Evolutionary conservation across 306 rosid species (phyloP), one percentile per base, ranked within the genome.

Genomic region (Dicorynia guianensis): DNA sequence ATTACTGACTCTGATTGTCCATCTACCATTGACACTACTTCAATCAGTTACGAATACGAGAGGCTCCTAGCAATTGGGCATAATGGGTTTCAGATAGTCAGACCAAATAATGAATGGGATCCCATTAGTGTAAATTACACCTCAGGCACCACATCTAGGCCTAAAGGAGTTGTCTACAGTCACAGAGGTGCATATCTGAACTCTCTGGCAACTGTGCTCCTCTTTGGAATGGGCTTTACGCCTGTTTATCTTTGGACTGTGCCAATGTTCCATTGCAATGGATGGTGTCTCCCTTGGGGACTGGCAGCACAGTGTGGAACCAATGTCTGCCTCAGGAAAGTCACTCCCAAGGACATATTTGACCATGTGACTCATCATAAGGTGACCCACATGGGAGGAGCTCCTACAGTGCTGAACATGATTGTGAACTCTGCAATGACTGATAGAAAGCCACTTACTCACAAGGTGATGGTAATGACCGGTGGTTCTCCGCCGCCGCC

Each of bases 271-370:
- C 97, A 94, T 79, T 86, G 91, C 87, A 90, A 94, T 33, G 97
- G 98, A 14, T 91, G 98, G 98, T 89, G 97, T 78, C 85, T 91
- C 42, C 81, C 82, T 52, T 94, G 97, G 98, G 97, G 97, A 36
- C 18, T 86, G 38, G 93, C 98, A 11, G 94, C 97, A 44, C 97
- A 88, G 40, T 86, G 89, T 5, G 98, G 96, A 13, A 83, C 85
- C 67, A 94, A 88, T 69, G 33, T 94, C 53, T 89, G 94, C 70
- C 75, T 91, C 8, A 80, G 91, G 67, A 88, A 91, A 67, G 93
- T 88, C 35, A 13, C 86, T 30, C 87, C 98, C 4, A 87, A 81
- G 71, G 79, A 18, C 75, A 75, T 94, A 49, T 94, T 89, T 64
- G 90, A 91, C 46, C 76, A 58, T 42, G 75, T 91, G 38, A 79